phyloP scores from a whole-genome alignment of 2,329 filamentous ascomycete genomes.

The Pseudocercospora cruenta region DNA sequence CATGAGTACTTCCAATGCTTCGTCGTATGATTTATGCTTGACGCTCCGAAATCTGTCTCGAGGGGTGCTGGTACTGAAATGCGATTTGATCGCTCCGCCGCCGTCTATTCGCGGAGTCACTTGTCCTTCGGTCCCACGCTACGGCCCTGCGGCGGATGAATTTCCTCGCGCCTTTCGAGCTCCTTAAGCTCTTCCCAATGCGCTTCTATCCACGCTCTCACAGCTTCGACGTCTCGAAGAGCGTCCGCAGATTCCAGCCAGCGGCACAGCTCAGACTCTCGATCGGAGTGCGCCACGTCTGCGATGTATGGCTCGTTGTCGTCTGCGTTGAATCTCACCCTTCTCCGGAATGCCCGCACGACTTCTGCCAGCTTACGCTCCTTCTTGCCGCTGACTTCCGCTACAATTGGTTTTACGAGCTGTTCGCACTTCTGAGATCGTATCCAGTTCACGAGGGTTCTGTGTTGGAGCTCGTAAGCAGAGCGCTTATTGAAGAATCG shows the following conservation, averaged over 20 bases:
- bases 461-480: slow-evolving; percentile 27
- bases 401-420: slow-evolving; percentile 30
- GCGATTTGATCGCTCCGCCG: neutral
- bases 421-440: slow-evolving; percentile 28
- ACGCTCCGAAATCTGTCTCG: neutral
- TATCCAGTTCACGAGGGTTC: slow-evolving; percentile 25
- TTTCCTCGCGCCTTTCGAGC: slow-evolving; percentile 24
- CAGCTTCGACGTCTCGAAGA: slow-evolving; percentile 18
- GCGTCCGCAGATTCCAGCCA: slow-evolving; percentile 20
- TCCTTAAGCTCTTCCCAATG: slow-evolving; percentile 34
- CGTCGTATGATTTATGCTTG: too few relatives aligned
- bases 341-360: slow-evolving; percentile 35
- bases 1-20: neutral
- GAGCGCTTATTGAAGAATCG: slow-evolving; percentile 33
- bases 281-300: slow-evolving; percentile 24
- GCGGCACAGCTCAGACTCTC: slow-evolving; percentile 28
- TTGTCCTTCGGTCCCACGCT: neutral
- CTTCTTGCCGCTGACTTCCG: slow-evolving; percentile 20
- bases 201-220: slow-evolving; percentile 28
- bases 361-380: slow-evolving; percentile 34
- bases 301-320: slow-evolving; percentile 18
- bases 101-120: neutral
- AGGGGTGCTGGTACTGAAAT: neutral
- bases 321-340: slow-evolving; percentile 24
- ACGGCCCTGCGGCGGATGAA: neutral